These are phyloP conservation scores for Pythium sukuiense DNA, from an alignment of 352 stramenopile species.

Conservation along the genomic window DNA sequence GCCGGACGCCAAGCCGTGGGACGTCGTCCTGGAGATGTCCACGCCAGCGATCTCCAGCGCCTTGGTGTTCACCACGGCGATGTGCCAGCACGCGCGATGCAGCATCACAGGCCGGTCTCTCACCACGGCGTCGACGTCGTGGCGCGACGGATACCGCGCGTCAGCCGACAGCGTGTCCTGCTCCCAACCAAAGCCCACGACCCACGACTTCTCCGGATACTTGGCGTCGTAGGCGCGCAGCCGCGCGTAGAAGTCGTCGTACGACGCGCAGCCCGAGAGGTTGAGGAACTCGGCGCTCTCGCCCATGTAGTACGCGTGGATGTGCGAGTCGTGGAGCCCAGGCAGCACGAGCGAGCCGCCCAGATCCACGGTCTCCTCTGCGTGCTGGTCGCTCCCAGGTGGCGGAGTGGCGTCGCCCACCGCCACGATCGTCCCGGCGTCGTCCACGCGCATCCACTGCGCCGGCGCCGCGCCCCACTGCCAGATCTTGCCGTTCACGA, in stretches of 20 bases:
- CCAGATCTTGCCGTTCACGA: conserved; percentile 74
- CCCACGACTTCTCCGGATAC: conserved; percentile 70
- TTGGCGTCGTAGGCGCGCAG: conserved; percentile 57
- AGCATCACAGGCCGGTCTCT: conserved; percentile 70
- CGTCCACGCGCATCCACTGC: conserved; percentile 60
- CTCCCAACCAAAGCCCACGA: conserved; percentile 87
- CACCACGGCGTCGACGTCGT: conserved; percentile 80
- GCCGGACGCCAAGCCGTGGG: conserved; percentile 38
- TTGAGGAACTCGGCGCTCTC: conserved; percentile 86
- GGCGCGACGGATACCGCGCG: conserved; percentile 64
- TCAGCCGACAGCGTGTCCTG: conserved; percentile 70
- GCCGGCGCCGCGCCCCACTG: conserved; percentile 43
- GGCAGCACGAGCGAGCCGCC: conserved; percentile 68
- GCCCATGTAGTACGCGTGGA: conserved; percentile 85
- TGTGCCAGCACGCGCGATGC: conserved; percentile 90
- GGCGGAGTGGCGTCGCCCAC: conserved; percentile 30
- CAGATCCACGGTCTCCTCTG: conserved; percentile 44
- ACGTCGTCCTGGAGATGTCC: conserved; percentile 33
- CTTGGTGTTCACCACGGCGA: conserved; percentile 84
- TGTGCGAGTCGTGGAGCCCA: conserved; percentile 87
- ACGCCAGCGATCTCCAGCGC: conserved; percentile 73
- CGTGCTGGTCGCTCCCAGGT: conserved; percentile 1
- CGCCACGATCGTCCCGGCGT: conserved; percentile 40
- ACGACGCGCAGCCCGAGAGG: conserved; percentile 68
- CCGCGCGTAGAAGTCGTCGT: conserved; percentile 59